Percentiles rank a stretch among this genome's conserved stretches.
Conservation (phyloP, 2,329 filamentous ascomycete genomes). For the Pseudogymnoascus verrucosus region DNA sequence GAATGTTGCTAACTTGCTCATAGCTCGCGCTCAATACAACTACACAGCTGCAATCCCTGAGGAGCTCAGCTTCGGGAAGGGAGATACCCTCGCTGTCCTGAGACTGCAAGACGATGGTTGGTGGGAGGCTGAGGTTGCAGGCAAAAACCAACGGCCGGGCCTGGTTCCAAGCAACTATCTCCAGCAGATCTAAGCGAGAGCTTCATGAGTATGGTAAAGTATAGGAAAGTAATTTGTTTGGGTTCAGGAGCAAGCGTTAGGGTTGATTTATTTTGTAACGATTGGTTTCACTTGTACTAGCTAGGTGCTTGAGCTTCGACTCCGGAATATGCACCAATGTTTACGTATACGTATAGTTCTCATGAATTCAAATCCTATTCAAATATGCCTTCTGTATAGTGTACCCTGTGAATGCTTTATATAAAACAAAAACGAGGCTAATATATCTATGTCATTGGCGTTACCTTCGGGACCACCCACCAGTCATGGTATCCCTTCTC, state of each 20-base stretch:
- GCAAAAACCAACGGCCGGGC: constrained; percentile 50
- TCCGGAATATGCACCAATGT: constrained; percentile 5
- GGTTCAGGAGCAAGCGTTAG: neutral
- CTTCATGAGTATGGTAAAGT: neutral
- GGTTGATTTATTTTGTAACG: neutral
- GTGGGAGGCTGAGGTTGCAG: constrained; percentile 96
- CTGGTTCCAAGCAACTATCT: constrained; percentile 64
- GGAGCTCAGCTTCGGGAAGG: constrained; percentile 86
- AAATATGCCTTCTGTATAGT: constrained; percentile 1
- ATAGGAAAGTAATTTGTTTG: constrained; percentile 3
- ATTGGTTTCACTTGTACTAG: neutral
- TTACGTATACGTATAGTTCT: constrained; percentile 3
- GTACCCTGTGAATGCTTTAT: neutral
- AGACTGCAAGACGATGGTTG: constrained; percentile 94
- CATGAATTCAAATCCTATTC: constrained; percentile 5
- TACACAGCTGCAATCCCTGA: constrained; percentile 94
- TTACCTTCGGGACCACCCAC: constrained; percentile 51
- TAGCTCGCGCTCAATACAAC: constrained; percentile 88
- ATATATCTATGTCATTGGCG: constrained; percentile 8
- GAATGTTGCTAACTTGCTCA: constrained; percentile 18
- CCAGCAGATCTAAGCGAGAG: neutral
- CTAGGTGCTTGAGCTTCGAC: constrained; percentile 4
- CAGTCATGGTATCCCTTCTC: constrained; percentile 53
- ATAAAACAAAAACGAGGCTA: neutral
- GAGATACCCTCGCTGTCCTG: constrained; percentile 80